Conservation (phyloP, 2,329 filamentous ascomycete species). For the Pleurostoma richardsiae region DNA sequence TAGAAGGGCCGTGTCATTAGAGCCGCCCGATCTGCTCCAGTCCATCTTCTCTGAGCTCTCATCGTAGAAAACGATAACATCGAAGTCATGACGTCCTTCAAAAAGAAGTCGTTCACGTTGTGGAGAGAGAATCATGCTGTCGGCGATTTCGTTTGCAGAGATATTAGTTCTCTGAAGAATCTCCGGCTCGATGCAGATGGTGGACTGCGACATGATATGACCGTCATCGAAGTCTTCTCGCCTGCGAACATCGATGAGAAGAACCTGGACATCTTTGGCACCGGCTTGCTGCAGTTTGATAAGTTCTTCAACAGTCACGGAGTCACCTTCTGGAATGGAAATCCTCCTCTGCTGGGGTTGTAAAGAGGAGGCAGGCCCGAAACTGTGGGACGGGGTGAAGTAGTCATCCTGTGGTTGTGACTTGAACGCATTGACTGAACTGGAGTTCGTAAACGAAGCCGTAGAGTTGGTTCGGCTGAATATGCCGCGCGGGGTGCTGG, state of each 20-base stretch:
- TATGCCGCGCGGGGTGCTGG: slow-evolving; percentile 59
- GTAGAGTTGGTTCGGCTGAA: slow-evolving; percentile 56
- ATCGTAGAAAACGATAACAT: slow-evolving; percentile 90
- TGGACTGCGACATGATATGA: slow-evolving; percentile 77
- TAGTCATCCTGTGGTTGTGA: slow-evolving; percentile 22
- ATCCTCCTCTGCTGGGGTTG: slow-evolving; percentile 33
- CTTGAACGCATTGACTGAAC: slow-evolving; percentile 16
- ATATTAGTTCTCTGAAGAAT: slow-evolving; percentile 65
- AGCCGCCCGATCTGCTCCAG: slow-evolving; percentile 18
- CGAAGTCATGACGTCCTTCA: slow-evolving; percentile 66
- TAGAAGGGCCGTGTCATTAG: slow-evolving; percentile 50
- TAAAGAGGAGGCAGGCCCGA: slow-evolving; percentile 22
- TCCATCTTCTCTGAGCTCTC: slow-evolving; percentile 56
- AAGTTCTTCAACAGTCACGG: slow-evolving; percentile 65
- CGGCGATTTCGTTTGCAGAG: slow-evolving; percentile 56
- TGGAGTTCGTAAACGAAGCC: slow-evolving; percentile 23
- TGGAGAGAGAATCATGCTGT: slow-evolving; percentile 67
- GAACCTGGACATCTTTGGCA: slow-evolving; percentile 52
- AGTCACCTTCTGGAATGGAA: slow-evolving; percentile 48
- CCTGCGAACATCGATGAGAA: slow-evolving; percentile 81
- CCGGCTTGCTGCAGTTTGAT: slow-evolving; percentile 60
- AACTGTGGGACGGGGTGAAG: slow-evolving; percentile 23
- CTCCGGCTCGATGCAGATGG: slow-evolving; percentile 84
- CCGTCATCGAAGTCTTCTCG: slow-evolving; percentile 81
- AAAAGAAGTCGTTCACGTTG: slow-evolving; percentile 73